phyloP scores from a whole-genome alignment of 139 green algal genomes.

The Chlamydomonas eustigma region DNA sequence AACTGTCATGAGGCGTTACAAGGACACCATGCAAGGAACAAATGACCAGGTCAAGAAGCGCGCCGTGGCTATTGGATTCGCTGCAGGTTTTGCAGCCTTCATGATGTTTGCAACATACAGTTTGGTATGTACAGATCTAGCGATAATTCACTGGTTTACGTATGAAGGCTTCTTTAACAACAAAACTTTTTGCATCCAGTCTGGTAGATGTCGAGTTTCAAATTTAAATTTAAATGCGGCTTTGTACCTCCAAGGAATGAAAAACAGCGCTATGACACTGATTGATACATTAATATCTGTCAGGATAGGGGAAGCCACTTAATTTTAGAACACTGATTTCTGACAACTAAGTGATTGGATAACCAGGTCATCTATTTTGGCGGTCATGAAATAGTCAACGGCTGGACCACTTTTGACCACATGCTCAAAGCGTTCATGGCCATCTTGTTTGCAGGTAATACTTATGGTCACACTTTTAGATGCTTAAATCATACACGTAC shows the following conservation, averaged over 20 bases:
- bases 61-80: constrained; percentile 17
- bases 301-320: too few species aligned
- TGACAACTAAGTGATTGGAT: background rate
- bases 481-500: too few species aligned
- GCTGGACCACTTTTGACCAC: constrained; percentile 53
- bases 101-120: constrained; percentile 48
- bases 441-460: constrained; percentile 63
- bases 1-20: constrained; percentile 10
- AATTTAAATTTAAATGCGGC: too few species aligned
- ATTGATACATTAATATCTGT: too few species aligned
- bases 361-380: constrained; percentile 59
- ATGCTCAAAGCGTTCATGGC: constrained; percentile 75
- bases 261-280: too few species aligned
- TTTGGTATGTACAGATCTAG: background rate
- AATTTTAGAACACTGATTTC: too few species aligned
- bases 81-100: constrained; percentile 32
- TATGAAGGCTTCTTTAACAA: background rate
- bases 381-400: constrained; percentile 52
- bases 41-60: background rate
- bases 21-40: background rate
- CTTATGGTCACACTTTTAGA: too few species aligned
- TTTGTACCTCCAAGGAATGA: too few species aligned
- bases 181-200: too few species aligned
- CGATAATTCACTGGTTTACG: background rate
- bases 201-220: too few species aligned